These are phyloP conservation scores for Typha latifolia DNA, from an alignment of 176 grass and related monocot genomes.

Conservation along the genomic window DNA sequence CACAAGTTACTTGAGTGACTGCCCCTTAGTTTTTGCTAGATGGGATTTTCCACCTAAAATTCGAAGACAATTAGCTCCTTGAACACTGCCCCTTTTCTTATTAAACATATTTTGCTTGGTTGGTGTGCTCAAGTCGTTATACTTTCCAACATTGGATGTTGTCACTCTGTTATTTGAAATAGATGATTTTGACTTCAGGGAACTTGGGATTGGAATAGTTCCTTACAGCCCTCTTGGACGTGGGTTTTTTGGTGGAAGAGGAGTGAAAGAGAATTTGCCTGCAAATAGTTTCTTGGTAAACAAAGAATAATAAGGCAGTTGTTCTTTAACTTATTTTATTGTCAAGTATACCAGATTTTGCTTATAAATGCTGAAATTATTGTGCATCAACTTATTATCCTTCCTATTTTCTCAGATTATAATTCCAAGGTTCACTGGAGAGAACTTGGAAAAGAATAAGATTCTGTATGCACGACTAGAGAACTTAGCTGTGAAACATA, in stretches of 20 bases:
- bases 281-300: constrained; percentile 49
- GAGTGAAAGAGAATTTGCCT: constrained; percentile 37
- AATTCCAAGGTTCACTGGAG: constrained; percentile 51
- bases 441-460: constrained; percentile 76
- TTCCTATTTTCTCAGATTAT: constrained; percentile 20
- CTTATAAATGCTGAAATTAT: background rate
- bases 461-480: constrained; percentile 45
- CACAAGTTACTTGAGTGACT: too few species aligned
- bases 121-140: background rate
- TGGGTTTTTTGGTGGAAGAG: constrained; percentile 67
- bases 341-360: too few species aligned
- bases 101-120: too few species aligned
- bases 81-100: too few species aligned
- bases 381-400: background rate
- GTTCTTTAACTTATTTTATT: background rate
- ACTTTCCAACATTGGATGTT: background rate
- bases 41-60: too few species aligned
- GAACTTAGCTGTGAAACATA: constrained; percentile 39
- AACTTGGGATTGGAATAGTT: constrained; percentile 84
- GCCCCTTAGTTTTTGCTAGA: too few species aligned
- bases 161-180: background rate
- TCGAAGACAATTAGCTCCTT: too few species aligned
- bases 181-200: constrained; percentile 19
- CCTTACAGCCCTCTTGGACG: constrained; percentile 74
- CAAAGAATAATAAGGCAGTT: background rate